Evolutionary conservation across 2,329 filamentous ascomycete genomes (phyloP), one percentile per base, ranked within the genome.

Genomic region (Samsoniella hepiali): DNA sequence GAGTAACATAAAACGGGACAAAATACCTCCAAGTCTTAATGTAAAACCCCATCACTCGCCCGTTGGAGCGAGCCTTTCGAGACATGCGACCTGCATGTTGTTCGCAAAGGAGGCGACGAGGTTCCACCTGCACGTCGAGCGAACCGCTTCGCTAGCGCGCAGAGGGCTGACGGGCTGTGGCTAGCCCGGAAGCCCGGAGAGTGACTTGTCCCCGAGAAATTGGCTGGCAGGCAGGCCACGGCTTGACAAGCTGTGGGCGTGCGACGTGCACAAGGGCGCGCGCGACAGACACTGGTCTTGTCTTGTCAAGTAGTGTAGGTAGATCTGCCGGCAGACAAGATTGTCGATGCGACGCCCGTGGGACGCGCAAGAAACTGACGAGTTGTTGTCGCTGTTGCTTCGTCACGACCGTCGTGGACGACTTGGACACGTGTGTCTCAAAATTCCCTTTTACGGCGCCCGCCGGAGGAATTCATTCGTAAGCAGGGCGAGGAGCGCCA

Each of bases 361-460:
- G 57, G 50, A 31, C 57, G 17, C 57, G 57, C 57, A 59, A 42
- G 31, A 51, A 11, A 47, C 57, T 59, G 57, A 59, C 57, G 47
- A 44, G 29, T 51, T 11, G 31, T 15, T 27, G 45, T 3, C 17
- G 22, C 22, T n/a, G 53, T 5, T 22, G 13, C 17, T 59, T 32
- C 34, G 27, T 40, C 34, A 59, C 36, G 57, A 27, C 36, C 45
- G 47, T 42, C 57, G 47, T 42, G 36, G 45, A 59, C 47, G 27
- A 59, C 27, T 44, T 8, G 47, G 29, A 59, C 57, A 51, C 47
- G 47, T 42, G 57, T 59, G 45, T 51, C 57, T 51, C 34, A 22
- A 45, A 45, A 3, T 13, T 38, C 29, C 27, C 27, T 13, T 58
- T n/a, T 11, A 5, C 10, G n/a, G n/a, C 42, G 32, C 42, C 11